Conservation (phyloP, 208 protist species). For the Paratrypanosoma confusum region DNA sequence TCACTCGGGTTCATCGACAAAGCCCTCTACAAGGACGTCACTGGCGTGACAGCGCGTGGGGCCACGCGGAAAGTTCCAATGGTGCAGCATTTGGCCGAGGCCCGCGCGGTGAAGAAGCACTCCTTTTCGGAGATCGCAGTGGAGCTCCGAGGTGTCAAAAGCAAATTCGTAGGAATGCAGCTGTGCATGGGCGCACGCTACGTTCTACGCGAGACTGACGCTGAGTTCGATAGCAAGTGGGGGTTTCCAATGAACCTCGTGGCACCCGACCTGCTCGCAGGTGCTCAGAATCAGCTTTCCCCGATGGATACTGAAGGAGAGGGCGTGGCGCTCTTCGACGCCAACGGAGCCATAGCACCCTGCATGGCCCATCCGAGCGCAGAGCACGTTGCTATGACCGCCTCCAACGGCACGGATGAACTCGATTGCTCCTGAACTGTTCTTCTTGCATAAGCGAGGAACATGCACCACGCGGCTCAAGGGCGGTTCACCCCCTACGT, state of each 20-base stretch:
- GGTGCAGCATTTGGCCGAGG: constrained; percentile 45
- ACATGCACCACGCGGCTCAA: too few relatives aligned
- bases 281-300: too few relatives aligned
- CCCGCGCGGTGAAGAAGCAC: constrained; percentile 31
- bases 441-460: too few relatives aligned
- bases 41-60: not conserved
- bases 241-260: constrained; percentile 80
- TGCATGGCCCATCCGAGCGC: too few relatives aligned
- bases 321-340: too few relatives aligned
- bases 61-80: constrained; percentile 23
- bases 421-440: too few relatives aligned
- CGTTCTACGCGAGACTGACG: constrained; percentile 47
- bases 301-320: too few relatives aligned
- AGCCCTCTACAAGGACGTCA: constrained; percentile 41
- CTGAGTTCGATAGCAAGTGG: constrained; percentile 51
- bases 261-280: too few relatives aligned
- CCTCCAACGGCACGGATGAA: too few relatives aligned
- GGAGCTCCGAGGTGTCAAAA: constrained; percentile 40
- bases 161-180: constrained; percentile 56
- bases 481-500: too few relatives aligned
- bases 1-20: constrained; percentile 76
- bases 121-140: constrained; percentile 66
- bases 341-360: too few relatives aligned
- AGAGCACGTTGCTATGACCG: too few relatives aligned
- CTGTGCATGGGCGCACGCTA: constrained; percentile 79